Base-by-base conservation (phyloP, 2,329 filamentous ascomycete genomes). In the Sporothrix phasma region DNA sequence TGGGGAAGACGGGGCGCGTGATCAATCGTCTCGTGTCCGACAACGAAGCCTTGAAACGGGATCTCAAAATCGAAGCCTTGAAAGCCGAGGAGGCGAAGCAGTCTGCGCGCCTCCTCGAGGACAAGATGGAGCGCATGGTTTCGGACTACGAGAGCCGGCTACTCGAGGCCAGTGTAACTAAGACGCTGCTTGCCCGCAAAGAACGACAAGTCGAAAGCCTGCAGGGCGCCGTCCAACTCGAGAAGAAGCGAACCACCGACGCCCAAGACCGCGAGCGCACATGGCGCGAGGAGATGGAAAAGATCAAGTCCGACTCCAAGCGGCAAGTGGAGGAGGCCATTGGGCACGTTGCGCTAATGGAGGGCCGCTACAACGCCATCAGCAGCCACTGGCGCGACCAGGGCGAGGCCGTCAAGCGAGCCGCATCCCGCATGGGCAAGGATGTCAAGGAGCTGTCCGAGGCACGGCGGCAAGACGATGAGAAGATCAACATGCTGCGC, bases 1-100 rank as follows among this genome's bases (percentile, higher is more conserved):
- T 88, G 2, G 88, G 88, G 49, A 91, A 91, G 77, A 90, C 87
- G 10, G 88, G 88, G 8, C 81, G 88, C 39, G 88, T 91, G 61
- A 93, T 94, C 74, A 90, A 94, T 75, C 85, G 86, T 71, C 81
- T 94, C 62, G 89, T 91, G 72, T 86, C 87, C 62, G 89, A 93
- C 72, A 92, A 92, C 69, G 89, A 93, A 71, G 82, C 86, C 46
- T 78, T 93, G 53, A 89, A 89, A 70, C 83, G 89, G 61, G 89
- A 93, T 67, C 79, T 89, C 64, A 80, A 87, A 70, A 83, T 88
- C 64, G 86, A 89, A 73, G 79, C 80, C 22, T 73, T 88, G 63
- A 81, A 81, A 53, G 81, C 87, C 51, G 88, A 91, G 65, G 89
- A 92, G 70, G 81, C 87, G n/a, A 84, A 84, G 69, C 84, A 88